Percentiles rank a stretch among this genome's conserved stretches.
phyloP scores from a whole-genome alignment of 345 rosid species.

The Stellera chamaejasme region DNA sequence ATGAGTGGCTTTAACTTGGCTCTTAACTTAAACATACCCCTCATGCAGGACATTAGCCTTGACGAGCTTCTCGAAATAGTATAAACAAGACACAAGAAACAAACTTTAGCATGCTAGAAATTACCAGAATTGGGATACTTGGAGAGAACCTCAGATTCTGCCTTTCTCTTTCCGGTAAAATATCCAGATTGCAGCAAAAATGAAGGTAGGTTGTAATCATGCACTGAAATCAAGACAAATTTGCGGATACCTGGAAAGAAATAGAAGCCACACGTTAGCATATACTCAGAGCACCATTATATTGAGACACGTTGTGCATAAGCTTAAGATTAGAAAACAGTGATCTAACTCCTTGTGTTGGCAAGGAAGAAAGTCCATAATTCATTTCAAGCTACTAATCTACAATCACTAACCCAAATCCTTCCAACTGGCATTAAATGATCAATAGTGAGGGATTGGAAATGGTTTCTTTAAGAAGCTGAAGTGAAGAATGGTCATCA shows the following conservation, averaged over 20 bases:
- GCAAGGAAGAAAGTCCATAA: no score
- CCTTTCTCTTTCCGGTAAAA: conserved; percentile 85
- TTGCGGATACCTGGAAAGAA: conserved; percentile 62
- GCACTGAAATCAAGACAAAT: conserved; percentile 77
- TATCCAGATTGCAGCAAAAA: conserved; percentile 72
- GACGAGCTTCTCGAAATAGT: no score
- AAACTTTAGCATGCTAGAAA: neutral
- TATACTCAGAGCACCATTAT: neutral
- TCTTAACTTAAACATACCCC: no score
- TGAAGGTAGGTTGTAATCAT: conserved; percentile 86
- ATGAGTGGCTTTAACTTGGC: no score
- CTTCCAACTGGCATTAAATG: no score
- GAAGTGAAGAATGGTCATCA: neutral
- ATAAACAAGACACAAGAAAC: no score
- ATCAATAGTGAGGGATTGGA: no score
- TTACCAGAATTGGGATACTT: conserved; percentile 83
- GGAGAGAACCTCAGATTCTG: conserved; percentile 84
- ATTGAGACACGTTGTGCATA: neutral
- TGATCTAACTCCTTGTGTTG: no score
- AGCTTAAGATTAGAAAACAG: no score
- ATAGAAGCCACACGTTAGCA: conserved; percentile 1
- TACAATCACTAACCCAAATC: no score
- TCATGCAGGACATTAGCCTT: no score
- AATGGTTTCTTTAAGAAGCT: neutral
- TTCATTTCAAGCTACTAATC: no score